phyloP scores from a whole-genome alignment of 768 basidiomycete species.

The Mycena metata region DNA sequence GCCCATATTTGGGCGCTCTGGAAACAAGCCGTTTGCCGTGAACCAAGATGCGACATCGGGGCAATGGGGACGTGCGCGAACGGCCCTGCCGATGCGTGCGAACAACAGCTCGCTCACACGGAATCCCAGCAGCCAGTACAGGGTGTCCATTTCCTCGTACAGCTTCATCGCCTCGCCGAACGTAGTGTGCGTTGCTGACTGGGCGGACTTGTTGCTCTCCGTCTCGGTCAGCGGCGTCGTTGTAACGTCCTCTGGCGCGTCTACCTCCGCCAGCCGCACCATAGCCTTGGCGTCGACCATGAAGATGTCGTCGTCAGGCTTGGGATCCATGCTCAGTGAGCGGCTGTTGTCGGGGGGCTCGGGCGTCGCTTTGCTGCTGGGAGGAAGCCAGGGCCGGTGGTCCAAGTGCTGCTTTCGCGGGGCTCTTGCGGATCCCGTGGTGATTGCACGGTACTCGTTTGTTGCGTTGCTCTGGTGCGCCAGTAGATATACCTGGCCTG shows the following conservation, averaged over 20 bases:
- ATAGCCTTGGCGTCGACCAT: too few relatives aligned
- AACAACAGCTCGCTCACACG: neutral
- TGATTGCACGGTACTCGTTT: neutral
- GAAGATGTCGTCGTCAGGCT: too few relatives aligned
- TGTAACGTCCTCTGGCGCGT: too few relatives aligned
- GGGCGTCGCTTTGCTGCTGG: too few relatives aligned
- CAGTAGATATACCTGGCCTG: neutral
- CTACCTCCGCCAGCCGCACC: too few relatives aligned
- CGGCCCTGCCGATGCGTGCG: neutral
- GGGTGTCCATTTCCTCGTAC: neutral
- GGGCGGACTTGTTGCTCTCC: neutral
- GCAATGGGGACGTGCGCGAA: neutral
- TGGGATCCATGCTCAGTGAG: too few relatives aligned
- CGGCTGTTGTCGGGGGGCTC: too few relatives aligned
- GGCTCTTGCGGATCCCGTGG: too few relatives aligned
- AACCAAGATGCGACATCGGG: constrained; percentile 4
- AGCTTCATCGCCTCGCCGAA: neutral
- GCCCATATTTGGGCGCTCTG: neutral
- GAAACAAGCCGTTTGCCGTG: neutral
- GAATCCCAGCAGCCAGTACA: neutral
- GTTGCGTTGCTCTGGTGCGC: neutral
- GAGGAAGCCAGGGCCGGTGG: too few relatives aligned
- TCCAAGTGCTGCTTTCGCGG: too few relatives aligned
- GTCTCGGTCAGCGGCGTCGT: too few relatives aligned
- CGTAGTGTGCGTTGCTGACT: neutral